Base-by-base conservation (phyloP, 345 rosid species). In the Mercurialis annua region DNA sequence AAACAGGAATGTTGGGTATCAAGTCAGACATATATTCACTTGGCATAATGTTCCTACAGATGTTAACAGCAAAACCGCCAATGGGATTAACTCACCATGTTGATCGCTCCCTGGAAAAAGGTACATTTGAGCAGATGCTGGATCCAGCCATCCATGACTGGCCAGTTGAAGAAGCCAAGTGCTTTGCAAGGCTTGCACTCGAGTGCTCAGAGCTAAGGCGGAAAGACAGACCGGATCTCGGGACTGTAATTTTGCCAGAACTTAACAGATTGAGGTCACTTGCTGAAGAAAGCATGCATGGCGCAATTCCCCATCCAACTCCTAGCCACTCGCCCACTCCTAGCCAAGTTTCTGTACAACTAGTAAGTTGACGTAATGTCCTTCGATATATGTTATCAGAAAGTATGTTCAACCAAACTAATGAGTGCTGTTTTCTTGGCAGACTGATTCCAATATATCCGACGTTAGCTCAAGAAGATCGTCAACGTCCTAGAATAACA, bases 141-240 rank as follows among this genome's bases (percentile, higher is more conserved):
- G 98, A 92, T 71, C 96, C 87, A 15, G 44, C 78, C 0, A 85
- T 89, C 38, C 73, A 81, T 3, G 86, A 89, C 51, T 89, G 98
- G 96, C 98, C 94, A 3, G 20, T 92, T 15, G 86, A 89, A 74
- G 96, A 86, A 63, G 87, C 94, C n/a, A 38, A 77, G 77, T 38
- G 42, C 42, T 86, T 89, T 65, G 94, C 90, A 12, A 76, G 71
- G 64, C 52, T 92, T 58, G 77, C 98, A 6, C 84, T 92, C 20
- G 71, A 82, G 77, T 92, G 94, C 61, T 77, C 96, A 14, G 90
- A 87, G 82, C 67, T 87, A 18, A 83, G 98, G 73, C 71, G 92
- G 40, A 92, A 85, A 72, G 98, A 92, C 74, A 77, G 96, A 66
- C 96, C 96, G 1, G 88, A 92, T 70, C 86, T 87, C n/a, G 89